Conservation (phyloP, 2,329 filamentous ascomycete species). For the Scedosporium minutisporum region DNA sequence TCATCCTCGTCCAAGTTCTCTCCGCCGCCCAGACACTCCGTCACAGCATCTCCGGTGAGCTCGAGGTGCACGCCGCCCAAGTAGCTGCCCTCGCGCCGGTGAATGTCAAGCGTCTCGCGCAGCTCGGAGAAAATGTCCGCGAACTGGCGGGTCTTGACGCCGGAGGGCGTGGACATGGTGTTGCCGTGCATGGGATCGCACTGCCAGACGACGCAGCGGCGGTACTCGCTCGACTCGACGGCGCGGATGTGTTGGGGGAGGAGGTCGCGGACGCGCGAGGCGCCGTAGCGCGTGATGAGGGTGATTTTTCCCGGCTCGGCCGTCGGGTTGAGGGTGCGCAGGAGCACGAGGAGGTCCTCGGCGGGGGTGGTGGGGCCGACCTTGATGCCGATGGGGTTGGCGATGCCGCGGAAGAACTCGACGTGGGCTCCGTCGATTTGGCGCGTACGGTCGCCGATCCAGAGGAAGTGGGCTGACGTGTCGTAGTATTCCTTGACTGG, state of each 20-base stretch:
- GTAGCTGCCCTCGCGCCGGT: conserved; percentile 74
- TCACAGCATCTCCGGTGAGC: conserved; percentile 90
- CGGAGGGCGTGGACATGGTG: conserved; percentile 57
- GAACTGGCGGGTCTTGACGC: conserved; percentile 90
- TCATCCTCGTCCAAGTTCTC: conserved; percentile 82
- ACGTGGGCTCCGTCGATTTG: conserved; percentile 91
- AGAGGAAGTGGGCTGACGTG: conserved; percentile 92
- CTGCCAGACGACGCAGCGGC: conserved; percentile 74
- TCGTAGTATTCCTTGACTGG: conserved; percentile 67
- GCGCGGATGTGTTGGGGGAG: conserved; percentile 81
- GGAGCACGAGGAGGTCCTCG: conserved; percentile 65
- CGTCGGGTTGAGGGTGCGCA: conserved; percentile 76
- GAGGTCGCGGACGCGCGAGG: conserved; percentile 61
- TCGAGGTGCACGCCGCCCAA: conserved; percentile 92
- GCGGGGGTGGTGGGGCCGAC: conserved; percentile 78
- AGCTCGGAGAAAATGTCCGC: conserved; percentile 83
- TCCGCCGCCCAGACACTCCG: conserved; percentile 87
- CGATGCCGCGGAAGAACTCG: conserved; percentile 93
- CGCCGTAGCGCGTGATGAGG: conserved; percentile 90
- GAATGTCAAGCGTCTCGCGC: conserved; percentile 71
- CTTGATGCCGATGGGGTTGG: conserved; percentile 94
- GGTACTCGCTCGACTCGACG: conserved; percentile 68
- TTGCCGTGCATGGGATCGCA: conserved; percentile 98
- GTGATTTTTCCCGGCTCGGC: conserved; percentile 87
- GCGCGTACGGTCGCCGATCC: conserved; percentile 94